phyloP scores from a whole-genome alignment of 2,329 filamentous ascomycete genomes.

The Phialemoniopsis sp. region DNA sequence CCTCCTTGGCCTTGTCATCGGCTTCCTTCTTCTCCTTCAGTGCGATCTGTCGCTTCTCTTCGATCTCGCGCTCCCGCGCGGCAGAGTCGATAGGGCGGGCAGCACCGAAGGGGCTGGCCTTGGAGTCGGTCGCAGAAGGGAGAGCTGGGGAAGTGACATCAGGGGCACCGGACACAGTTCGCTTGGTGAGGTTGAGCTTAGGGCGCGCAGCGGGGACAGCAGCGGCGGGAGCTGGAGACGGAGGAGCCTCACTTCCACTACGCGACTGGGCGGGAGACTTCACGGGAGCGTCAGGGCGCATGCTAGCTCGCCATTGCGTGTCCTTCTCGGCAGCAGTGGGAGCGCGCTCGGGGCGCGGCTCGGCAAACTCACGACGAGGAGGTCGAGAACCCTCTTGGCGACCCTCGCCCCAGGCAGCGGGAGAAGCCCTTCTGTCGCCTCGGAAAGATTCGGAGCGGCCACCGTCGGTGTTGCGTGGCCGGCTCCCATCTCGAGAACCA shows the following conservation, averaged over 20 bases:
- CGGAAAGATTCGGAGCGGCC: slow-evolving; percentile 55
- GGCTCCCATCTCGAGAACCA: slow-evolving; percentile 51
- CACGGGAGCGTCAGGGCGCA: slow-evolving; percentile 72
- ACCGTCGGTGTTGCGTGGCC: slow-evolving; percentile 46
- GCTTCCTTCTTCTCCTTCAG: slow-evolving; percentile 80
- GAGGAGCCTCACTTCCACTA: slow-evolving; percentile 71
- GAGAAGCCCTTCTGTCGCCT: slow-evolving; percentile 62
- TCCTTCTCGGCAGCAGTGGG: slow-evolving; percentile 90
- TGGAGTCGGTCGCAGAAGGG: slow-evolving; percentile 56
- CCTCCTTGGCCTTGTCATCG: slow-evolving; percentile 81
- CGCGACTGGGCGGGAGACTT: slow-evolving; percentile 65
- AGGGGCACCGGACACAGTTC: slow-evolving; percentile 75
- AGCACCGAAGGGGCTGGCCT: slow-evolving; percentile 90
- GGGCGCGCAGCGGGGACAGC: slow-evolving; percentile 61
- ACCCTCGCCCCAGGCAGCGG: slow-evolving; percentile 73
- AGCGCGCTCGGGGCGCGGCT: slow-evolving; percentile 63
- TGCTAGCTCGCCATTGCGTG: slow-evolving; percentile 86
- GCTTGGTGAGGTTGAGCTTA: slow-evolving; percentile 82
- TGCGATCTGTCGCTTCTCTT: slow-evolving; percentile 75
- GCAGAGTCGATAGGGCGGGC: slow-evolving; percentile 93
- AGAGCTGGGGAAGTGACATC: slow-evolving; percentile 47
- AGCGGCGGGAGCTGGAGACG: slow-evolving; percentile 57
- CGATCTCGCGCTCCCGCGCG: slow-evolving; percentile 81
- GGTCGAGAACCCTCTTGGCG: slow-evolving; percentile 69
- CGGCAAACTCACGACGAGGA: slow-evolving; percentile 71